These are phyloP conservation scores for Barbatosphaeria neglecta DNA, from an alignment of 495 filamentous ascomycete genomes.

Conservation along the genomic window DNA sequence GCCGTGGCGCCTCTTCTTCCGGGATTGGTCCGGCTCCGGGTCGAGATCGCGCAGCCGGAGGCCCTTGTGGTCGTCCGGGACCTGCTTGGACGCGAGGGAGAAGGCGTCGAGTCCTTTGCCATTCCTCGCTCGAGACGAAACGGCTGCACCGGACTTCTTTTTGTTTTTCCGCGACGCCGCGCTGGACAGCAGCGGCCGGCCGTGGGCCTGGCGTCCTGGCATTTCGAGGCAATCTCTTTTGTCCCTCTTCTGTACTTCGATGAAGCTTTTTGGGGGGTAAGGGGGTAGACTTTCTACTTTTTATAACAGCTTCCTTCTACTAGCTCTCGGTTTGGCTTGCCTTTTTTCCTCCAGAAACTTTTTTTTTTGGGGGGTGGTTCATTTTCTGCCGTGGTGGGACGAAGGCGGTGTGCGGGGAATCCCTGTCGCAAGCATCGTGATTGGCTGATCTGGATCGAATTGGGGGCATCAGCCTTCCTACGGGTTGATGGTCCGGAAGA, in stretches of 20 bases:
- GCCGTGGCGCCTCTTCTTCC: constrained; percentile 26
- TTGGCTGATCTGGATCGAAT: neutral
- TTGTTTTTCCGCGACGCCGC: constrained; percentile 28
- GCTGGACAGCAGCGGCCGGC: constrained; percentile 30
- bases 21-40: constrained; percentile 14
- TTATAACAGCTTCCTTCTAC: neutral
- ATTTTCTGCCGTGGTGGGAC: constrained; percentile 7
- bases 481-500: too few species aligned
- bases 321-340: neutral
- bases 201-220: constrained; percentile 60
- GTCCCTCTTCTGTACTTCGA: neutral
- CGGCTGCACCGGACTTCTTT: constrained; percentile 32
- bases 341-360: constrained; percentile 4
- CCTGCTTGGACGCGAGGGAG: constrained; percentile 61
- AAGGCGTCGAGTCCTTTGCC: constrained; percentile 72
- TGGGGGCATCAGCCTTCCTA: neutral
- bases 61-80: constrained; percentile 22
- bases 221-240: constrained; percentile 33
- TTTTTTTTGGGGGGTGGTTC: constrained; percentile 16
- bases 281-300: neutral
- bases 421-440: neutral
- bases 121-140: constrained; percentile 29
- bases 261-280: neutral
- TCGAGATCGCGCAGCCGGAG: constrained; percentile 34
- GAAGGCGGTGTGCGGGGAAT: constrained; percentile 11